Evolutionary conservation across 2,329 filamentous ascomycete species (phyloP).

Genomic region (Talaromyces sp.): DNA sequence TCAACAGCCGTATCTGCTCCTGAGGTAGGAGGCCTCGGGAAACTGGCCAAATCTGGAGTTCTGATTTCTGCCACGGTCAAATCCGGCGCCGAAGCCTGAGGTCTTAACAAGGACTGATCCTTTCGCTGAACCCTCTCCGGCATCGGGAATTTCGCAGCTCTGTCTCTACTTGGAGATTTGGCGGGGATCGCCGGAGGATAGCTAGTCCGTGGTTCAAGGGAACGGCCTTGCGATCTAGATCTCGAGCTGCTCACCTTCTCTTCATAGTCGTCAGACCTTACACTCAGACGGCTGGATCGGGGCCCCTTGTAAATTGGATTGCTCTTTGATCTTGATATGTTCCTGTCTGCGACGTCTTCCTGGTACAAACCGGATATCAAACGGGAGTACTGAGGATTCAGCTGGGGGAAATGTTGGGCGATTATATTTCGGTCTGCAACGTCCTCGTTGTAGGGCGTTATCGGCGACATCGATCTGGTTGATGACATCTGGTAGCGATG

Average conservation of each 20-base stretch:
- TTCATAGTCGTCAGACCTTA: background rate
- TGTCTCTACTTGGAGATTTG: slow-evolving; percentile 15
- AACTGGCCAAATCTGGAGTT: slow-evolving; percentile 18
- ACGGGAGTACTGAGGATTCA: slow-evolving; percentile 26
- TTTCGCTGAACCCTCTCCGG: background rate
- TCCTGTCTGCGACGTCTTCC: slow-evolving; percentile 43
- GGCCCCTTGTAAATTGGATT: slow-evolving; percentile 14
- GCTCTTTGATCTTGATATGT: slow-evolving; percentile 31
- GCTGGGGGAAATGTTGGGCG: slow-evolving; percentile 20
- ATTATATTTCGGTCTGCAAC: slow-evolving; percentile 44
- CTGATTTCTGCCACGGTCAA: slow-evolving; percentile 19
- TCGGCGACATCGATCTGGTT: slow-evolving; percentile 28
- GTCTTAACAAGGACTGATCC: slow-evolving; percentile 23
- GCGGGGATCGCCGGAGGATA: slow-evolving; percentile 4
- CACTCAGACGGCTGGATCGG: slow-evolving; percentile 10
- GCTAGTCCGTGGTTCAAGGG: slow-evolving; percentile 3
- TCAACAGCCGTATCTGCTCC: background rate
- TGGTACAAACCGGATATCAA: slow-evolving; percentile 38
- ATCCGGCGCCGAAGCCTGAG: slow-evolving; percentile 33
- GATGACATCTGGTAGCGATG: slow-evolving; percentile 29
- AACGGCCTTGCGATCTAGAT: slow-evolving; percentile 5
- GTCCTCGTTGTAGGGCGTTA: slow-evolving; percentile 42
- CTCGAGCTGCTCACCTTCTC: background rate
- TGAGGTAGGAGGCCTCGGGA: slow-evolving; percentile 15
- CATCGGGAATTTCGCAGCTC: background rate